Base-by-base conservation (phyloP, 2,329 filamentous ascomycete genomes). In the Biscogniauxia marginata region DNA sequence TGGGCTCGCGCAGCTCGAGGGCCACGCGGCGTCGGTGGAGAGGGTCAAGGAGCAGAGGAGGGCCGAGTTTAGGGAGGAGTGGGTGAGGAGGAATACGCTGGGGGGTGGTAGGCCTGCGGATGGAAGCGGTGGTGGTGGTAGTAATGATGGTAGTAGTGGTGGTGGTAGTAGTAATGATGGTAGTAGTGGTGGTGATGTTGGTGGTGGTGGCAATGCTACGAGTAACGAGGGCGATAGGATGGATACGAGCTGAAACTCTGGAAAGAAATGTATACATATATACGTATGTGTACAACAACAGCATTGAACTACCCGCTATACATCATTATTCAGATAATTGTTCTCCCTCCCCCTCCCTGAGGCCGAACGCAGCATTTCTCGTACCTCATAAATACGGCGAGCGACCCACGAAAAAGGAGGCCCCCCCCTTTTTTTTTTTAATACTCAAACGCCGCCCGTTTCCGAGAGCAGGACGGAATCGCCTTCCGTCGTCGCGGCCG, bases 21-120 rank as follows among this genome's bases (percentile, higher is more conserved):
- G 56, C 13, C 61, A 67, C n/a, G 56, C 57, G n/a, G 49, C 47
- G 3, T 57, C 60, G 11, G 54, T 65, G 7, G 46, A 55, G 18
- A 56, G 49, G 6, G 60, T 65, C 21, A 68, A 64, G 46, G 58
- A 64, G 9, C 56, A 56, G 1, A 61, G 44, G 18, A 52, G 30
- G 19, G 59, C 45, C n/a, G 60, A 62, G 18, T 46, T 66, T 11
- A 52, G 52, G 23, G 55, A 53, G 3, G 50, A 56, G 43, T 54
- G 53, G n/a, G 19, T 39, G n/a, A 48, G 43, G 23, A 59, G 39
- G n/a, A n/a, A n/a, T n/a, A n/a, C 46, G 39, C 6, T 11, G 18
- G 11, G 30, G 11, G 4, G 16, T 39, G 11, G 9, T 39, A 16
- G 30, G 30, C 30, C 13, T 3, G 11, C 7, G 30, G 30, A 39